Percentiles rank a stretch among this genome's conserved stretches.
Conservation (phyloP, 176 grass and related monocot species). For the Thalia dealbata region DNA sequence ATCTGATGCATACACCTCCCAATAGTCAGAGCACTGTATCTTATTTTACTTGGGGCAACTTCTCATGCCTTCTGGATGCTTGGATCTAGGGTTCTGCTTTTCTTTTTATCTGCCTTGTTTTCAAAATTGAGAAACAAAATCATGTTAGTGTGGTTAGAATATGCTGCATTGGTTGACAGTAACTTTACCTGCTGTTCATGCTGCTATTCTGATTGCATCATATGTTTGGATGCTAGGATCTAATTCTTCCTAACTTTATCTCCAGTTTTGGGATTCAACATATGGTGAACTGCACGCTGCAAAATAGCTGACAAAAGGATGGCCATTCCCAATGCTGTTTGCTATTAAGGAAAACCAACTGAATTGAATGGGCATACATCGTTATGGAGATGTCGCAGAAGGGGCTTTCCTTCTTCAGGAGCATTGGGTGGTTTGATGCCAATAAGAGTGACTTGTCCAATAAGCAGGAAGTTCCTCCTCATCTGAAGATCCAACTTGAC, state of each 20-base stretch:
- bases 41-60: not conserved
- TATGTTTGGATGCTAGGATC: not conserved
- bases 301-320: not conserved
- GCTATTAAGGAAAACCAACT: not conserved
- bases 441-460: conserved; percentile 28
- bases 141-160: too few species aligned
- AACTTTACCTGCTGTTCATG: too few species aligned
- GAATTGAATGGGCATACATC: conserved; percentile 15
- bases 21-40: not conserved
- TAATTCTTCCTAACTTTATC: not conserved
- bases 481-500: conserved; percentile 66
- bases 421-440: conserved; percentile 60
- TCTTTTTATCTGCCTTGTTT: too few species aligned
- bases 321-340: not conserved
- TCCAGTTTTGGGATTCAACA: not conserved
- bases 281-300: not conserved
- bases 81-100: not conserved
- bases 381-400: conserved; percentile 50
- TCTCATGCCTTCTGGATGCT: not conserved
- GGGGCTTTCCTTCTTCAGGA: conserved; percentile 68
- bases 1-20: not conserved
- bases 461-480: conserved; percentile 47
- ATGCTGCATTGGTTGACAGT: too few species aligned
- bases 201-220: not conserved
- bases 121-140: too few species aligned